Base-by-base conservation (phyloP, 208 protist species). In the Crithidia fasciculata region DNA sequence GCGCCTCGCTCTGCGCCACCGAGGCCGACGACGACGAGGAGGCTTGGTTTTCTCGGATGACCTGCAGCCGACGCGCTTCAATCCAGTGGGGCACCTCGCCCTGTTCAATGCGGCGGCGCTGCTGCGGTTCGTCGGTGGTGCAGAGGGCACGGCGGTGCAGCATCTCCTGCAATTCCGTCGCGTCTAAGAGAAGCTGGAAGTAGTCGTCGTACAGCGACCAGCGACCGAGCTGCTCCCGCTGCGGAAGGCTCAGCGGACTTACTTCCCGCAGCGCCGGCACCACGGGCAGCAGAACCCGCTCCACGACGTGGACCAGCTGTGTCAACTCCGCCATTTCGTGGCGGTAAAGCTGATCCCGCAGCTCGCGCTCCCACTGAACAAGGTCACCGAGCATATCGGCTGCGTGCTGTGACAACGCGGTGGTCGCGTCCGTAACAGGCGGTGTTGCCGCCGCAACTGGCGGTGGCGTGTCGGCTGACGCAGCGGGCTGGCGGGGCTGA, bases 81-180 rank as follows among this genome's bases (percentile, higher is more conserved):
- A 78, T 78, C 74, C 74, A 78, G 66, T 78, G 40, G 47, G 58
- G 59, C 28, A 68, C 58, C 53, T 78, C 74, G 7, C 40, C 43
- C 13, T 73, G 28, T 18, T 60, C 44, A 28, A 78, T 59, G 8
- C 16, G 52, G 53, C 43, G 72, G 37, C 74, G 74, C 39, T 49
- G 18, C 57, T 50, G 58, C 52, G 74, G 74, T 58, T 78, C 74
- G 53, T 53, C 50, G 4, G 19, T 36, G 13, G 52, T 47, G 44
- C 64, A 64, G 16, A 72, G 28, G 28, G 50, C 45, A 15, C 74
- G 74, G 37, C 74, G 74, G 52, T 78, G 74, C 57, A 78, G 59
- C 36, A 73, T 56, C 50, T 78, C 74, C 52, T 69, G 74, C 66
- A 78, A 18, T 41, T 72, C 56, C 60, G 52, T 56, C 12, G 56